A percentile compares a stretch with the other conserved stretches of the same genome.
These are phyloP conservation scores for Euclidium syriacum DNA, from an alignment of 345 rosid species.

Conservation along the genomic window DNA sequence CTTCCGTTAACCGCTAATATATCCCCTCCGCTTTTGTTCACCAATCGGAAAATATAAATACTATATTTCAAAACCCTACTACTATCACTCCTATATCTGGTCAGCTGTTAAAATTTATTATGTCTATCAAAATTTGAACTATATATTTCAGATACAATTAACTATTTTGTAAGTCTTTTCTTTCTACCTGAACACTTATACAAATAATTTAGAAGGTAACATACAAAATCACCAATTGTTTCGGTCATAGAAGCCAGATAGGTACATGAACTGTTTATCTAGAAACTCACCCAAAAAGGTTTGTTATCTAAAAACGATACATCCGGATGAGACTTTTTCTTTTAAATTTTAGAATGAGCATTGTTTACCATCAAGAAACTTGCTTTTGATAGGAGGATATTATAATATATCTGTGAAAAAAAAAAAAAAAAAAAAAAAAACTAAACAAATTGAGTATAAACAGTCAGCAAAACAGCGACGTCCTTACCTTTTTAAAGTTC, in stretches of 20 bases:
- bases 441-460: neutral
- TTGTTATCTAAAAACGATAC: neutral
- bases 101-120: neutral
- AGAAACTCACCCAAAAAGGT: neutral
- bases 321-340: neutral
- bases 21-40: too few relatives aligned
- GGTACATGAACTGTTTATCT: neutral
- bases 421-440: neutral
- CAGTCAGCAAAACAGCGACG: constrained; percentile 31
- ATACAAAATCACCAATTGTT: constrained; percentile 1
- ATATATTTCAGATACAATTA: neutral
- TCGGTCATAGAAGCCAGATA: neutral
- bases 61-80: too few relatives aligned
- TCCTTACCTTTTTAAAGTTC: constrained; percentile 27
- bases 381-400: constrained; percentile 14
- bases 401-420: neutral
- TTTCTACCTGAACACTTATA: too few relatives aligned
- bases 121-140: neutral
- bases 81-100: neutral
- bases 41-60: neutral
- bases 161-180: neutral
- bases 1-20: too few relatives aligned
- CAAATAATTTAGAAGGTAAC: neutral
- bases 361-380: neutral
- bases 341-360: neutral